These are phyloP conservation scores for Coniochaeta ligniaria DNA, from an alignment of 2,329 filamentous ascomycete species.

Conservation along the genomic window DNA sequence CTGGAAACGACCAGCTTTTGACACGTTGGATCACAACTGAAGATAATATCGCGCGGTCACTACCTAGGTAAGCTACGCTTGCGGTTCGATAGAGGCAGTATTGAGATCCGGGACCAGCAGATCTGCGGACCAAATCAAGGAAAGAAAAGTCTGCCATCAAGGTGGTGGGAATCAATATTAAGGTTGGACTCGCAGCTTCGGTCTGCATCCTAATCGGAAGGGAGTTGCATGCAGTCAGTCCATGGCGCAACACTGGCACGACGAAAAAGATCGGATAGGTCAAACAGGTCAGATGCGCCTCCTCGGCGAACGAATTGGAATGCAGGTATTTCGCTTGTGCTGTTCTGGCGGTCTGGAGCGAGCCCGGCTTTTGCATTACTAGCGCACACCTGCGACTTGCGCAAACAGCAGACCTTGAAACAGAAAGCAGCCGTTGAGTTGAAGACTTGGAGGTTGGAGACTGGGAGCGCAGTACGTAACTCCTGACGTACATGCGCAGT, in stretches of 20 bases:
- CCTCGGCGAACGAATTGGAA: background rate
- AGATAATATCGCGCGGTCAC: constrained; percentile 4
- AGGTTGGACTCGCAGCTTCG: background rate
- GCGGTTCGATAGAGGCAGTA: background rate
- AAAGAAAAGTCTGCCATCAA: constrained; percentile 3
- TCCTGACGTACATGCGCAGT: background rate
- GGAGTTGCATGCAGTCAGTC: background rate
- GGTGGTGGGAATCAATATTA: background rate
- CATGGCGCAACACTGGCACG: background rate
- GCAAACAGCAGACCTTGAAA: background rate
- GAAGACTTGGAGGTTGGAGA: background rate
- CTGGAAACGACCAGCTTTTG: background rate
- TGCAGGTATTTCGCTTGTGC: background rate
- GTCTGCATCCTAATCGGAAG: background rate
- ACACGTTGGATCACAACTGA: background rate
- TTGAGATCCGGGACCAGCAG: constrained; percentile 7
- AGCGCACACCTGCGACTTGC: background rate
- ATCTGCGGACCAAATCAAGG: constrained; percentile 14
- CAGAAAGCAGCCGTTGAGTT: background rate
- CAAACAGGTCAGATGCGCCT: background rate
- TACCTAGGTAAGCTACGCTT: no score
- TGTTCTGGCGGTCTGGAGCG: background rate
- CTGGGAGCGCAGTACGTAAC: background rate
- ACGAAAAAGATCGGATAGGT: background rate
- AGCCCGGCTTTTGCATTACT: background rate